phyloP scores from a whole-genome alignment of 1,139 yeast genomes.

The Taiozyma sp. region DNA sequence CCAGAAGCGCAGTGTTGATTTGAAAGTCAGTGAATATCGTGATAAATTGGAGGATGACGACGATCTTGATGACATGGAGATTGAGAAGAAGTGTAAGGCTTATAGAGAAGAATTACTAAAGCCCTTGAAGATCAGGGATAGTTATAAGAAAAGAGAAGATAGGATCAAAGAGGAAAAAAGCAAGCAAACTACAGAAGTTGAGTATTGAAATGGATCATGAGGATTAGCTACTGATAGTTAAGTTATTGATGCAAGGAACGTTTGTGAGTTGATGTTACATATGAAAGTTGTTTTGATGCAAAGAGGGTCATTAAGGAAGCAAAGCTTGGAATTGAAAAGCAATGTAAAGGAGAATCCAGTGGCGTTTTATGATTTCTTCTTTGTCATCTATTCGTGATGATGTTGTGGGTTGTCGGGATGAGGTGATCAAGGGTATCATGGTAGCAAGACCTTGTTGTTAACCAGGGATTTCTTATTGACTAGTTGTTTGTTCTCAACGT shows the following conservation, averaged over 20 bases:
- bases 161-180: constrained; percentile 5
- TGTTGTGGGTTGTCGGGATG: neutral
- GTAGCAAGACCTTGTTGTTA: constrained; percentile 16
- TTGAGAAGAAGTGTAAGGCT: constrained; percentile 17
- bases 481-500: constrained; percentile 17
- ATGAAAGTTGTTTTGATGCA: neutral
- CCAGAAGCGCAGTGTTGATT: constrained; percentile 15
- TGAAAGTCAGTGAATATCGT: constrained; percentile 20
- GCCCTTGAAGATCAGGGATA: constrained; percentile 5
- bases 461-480: constrained; percentile 18
- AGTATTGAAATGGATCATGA: neutral
- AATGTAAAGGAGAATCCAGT: neutral
- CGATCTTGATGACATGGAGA: constrained; percentile 15
- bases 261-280: neutral
- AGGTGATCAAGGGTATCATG: neutral
- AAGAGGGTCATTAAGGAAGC: neutral
- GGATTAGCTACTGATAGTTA: neutral
- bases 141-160: constrained; percentile 13
- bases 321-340: neutral
- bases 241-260: neutral
- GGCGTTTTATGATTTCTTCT: neutral
- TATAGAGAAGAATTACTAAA: constrained; percentile 10
- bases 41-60: constrained; percentile 22
- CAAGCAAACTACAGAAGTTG: neutral
- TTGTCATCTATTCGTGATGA: neutral